Evolutionary conservation across 768 basidiomycete genomes (phyloP).

Genomic region (Epithele typhae): DNA sequence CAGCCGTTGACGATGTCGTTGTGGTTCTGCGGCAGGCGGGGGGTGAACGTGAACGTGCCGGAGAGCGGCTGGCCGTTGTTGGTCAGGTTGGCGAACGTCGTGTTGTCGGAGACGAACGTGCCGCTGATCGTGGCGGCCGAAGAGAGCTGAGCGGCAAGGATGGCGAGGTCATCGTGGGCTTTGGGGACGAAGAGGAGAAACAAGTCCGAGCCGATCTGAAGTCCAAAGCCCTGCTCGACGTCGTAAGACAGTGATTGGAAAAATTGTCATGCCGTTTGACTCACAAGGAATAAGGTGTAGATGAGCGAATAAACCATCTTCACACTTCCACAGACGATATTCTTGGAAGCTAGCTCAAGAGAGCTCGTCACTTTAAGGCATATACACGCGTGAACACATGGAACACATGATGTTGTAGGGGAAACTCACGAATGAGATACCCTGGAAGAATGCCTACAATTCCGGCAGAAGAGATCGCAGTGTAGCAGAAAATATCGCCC

Average conservation of each 20-base stretch:
- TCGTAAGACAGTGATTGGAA: too few relatives aligned
- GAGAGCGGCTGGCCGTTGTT: slow-evolving; percentile 39
- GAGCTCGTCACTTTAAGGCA: slow-evolving; percentile 62
- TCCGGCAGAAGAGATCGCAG: slow-evolving; percentile 82
- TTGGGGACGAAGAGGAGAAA: slow-evolving; percentile 65
- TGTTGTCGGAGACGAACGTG: slow-evolving; percentile 58
- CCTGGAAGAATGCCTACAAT: slow-evolving; percentile 91
- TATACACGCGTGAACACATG: too few relatives aligned
- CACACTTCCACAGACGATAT: slow-evolving; percentile 79
- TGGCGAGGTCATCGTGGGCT: slow-evolving; percentile 48
- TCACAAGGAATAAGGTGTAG: slow-evolving; percentile 67
- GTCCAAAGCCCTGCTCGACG: slow-evolving; percentile 57
- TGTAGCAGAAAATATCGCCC: slow-evolving; percentile 81
- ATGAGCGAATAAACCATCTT: slow-evolving; percentile 90
- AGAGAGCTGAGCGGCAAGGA: slow-evolving; percentile 47
- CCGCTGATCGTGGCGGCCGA: slow-evolving; percentile 54
- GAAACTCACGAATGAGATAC: slow-evolving; percentile 66
- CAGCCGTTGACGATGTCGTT: slow-evolving; percentile 61
- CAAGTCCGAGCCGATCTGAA: slow-evolving; percentile 81
- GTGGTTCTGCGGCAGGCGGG: slow-evolving; percentile 40
- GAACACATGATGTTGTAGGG: too few relatives aligned
- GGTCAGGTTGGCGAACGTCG: slow-evolving; percentile 27
- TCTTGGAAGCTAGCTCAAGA: slow-evolving; percentile 80
- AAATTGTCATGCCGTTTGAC: not conserved
- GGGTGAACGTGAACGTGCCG: slow-evolving; percentile 67